Evolutionary conservation across 192 early-diverging fungal species (phyloP).

Genomic region (Umbelopsis sp.): DNA sequence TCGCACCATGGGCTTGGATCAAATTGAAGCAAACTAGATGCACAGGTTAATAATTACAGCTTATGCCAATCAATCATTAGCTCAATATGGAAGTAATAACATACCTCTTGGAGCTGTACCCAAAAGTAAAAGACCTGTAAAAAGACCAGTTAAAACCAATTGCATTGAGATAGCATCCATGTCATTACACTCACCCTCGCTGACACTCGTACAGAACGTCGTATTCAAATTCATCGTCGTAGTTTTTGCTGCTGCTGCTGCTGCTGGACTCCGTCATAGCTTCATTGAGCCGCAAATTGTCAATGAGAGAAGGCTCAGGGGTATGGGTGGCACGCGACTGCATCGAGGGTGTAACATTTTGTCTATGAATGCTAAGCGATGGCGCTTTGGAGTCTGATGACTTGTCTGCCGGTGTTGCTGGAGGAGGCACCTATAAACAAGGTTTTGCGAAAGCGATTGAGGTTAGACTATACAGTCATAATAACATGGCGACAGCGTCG

Average conservation of each 20-base stretch:
- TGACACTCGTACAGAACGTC: slow-evolving; percentile 48
- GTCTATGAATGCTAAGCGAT: neutral
- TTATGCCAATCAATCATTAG: neutral
- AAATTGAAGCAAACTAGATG: slow-evolving; percentile 45
- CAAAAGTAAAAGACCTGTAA: slow-evolving; percentile 42
- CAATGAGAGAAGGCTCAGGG: slow-evolving; percentile 5
- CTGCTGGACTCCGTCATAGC: neutral
- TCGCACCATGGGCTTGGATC: slow-evolving; percentile 61
- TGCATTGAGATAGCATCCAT: neutral
- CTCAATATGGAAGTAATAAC: neutral
- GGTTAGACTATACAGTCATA: too few relatives aligned
- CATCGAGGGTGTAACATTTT: neutral
- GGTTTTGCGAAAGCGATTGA: too few relatives aligned
- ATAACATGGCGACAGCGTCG: too few relatives aligned
- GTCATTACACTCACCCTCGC: slow-evolving; percentile 37
- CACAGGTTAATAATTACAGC: neutral
- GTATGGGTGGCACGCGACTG: neutral
- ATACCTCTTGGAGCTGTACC: slow-evolving; percentile 56
- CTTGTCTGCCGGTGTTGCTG: neutral
- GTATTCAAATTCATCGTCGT: slow-evolving; percentile 37
- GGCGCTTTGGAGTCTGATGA: neutral
- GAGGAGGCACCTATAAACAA: too few relatives aligned
- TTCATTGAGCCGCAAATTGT: slow-evolving; percentile 8
- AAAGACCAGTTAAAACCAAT: neutral
- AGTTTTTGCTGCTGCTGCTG: neutral